A percentile compares a stretch with the other conserved stretches of the same genome.
Conservation (phyloP, 441 rosid species). For the Populus hybrid region DNA sequence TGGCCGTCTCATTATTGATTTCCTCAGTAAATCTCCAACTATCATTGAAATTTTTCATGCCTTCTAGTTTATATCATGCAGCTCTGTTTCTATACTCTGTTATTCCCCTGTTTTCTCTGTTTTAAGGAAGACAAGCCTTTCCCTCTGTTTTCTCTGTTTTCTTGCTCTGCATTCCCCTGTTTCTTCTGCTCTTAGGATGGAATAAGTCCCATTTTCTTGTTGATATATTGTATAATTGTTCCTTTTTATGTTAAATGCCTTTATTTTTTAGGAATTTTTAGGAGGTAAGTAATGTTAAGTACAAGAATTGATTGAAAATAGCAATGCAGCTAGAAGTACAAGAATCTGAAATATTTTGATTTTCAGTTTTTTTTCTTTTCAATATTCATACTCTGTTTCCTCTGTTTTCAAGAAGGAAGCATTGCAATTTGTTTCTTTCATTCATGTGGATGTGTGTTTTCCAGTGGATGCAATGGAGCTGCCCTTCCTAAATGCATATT, state of each 20-base stretch:
- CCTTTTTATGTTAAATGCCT: not conserved
- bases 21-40: conserved; percentile 46
- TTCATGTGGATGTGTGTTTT: not conserved
- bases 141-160: not conserved
- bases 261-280: not conserved
- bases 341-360: not conserved
- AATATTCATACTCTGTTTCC: not conserved
- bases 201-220: not conserved
- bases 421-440: not conserved
- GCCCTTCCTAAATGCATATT: conserved; percentile 82
- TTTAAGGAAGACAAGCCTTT: not conserved
- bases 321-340: not conserved
- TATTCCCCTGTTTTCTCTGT: not conserved
- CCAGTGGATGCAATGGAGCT: conserved; percentile 94
- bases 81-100: not conserved
- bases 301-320: not conserved
- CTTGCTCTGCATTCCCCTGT: not conserved
- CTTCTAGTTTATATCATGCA: not conserved
- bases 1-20: conserved; percentile 46
- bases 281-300: not conserved
- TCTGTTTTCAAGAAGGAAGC: not conserved
- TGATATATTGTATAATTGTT: not conserved
- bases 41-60: not conserved
- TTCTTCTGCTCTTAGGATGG: not conserved
- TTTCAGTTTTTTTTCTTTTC: not conserved